Base-by-base conservation (phyloP, 495 filamentous ascomycete genomes). In the Podospora appendiculata region DNA sequence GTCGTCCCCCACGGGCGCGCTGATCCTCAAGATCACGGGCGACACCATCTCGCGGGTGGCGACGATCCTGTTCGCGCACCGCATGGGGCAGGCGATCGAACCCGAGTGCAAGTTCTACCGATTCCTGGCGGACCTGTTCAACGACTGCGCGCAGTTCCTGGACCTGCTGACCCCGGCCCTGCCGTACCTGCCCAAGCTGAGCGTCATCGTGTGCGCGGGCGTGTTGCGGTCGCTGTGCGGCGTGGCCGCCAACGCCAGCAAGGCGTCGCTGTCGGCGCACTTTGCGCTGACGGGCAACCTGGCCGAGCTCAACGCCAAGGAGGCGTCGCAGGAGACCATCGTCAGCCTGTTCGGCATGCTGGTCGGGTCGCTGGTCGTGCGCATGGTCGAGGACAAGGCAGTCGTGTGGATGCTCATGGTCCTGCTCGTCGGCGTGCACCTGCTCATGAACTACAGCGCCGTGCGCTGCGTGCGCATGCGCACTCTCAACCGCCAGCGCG, bases 41-140 rank as follows among this genome's bases (percentile, higher is more conserved):
- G 92, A 96, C 61, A 82, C 81, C 53, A 86, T 87, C 41, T 89
- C 89, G 32, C 79, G 91, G 4, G 69, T 96, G 11, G 90, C 90
- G 12, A 96, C 91, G 0, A 95, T 98, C 48, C 68, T 91, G 13
- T 96, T 98, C 66, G 93, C 93, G 0, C 85, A 95, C 64, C 75
- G 81, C 40, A 78, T 91, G 48, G 92, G 92, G 51, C 86, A 84
- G 43, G 82, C 89, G n/a, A 83, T 96, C 16, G 89, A 95, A 64
- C 88, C 90, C 2, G 92, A 96, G 66, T 95, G 89, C 75, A 96
- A 96, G 60, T 89, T 82, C 72, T 96, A 95, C 69, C 83, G 93
- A 6, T 83, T 96, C 42, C 73, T 86, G 6, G 93, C 93, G 10
- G 93, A 96, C 66, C 74, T 96, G 32, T 88, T 96, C 74, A 96